phyloP scores from a whole-genome alignment of 768 basidiomycete species.

The Mycena galericulata region DNA sequence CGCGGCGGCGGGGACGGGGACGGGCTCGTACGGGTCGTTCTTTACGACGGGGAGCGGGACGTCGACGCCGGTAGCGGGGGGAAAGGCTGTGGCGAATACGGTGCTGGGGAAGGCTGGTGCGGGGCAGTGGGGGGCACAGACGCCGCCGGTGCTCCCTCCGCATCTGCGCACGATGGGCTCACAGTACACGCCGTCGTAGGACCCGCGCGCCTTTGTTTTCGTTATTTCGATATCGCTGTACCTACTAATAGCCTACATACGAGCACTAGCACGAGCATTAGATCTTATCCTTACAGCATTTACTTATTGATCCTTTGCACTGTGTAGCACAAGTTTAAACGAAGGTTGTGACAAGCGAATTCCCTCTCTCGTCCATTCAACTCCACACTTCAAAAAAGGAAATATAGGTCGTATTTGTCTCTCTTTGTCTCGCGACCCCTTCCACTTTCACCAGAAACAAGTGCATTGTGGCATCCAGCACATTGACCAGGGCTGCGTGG shows the following conservation, averaged over 20 bases:
- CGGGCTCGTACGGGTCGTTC: conserved; percentile 52
- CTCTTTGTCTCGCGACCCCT: no score
- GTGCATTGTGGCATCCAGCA: no score
- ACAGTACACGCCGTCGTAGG: background rate
- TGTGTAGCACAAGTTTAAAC: no score
- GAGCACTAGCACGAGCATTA: conserved; percentile 6
- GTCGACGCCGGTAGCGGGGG: conserved; percentile 42
- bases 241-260: conserved; percentile 24
- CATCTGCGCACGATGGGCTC: conserved; percentile 39
- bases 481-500: no score
- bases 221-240: background rate
- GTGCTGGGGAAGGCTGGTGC: conserved; percentile 44
- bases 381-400: no score
- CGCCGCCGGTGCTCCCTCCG: conserved; percentile 42
- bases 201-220: background rate
- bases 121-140: conserved; percentile 14
- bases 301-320: background rate
- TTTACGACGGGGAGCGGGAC: conserved; percentile 44
- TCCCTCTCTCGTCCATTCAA: no score
- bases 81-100: conserved; percentile 66
- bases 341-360: no score
- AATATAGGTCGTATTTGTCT: no score
- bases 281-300: conserved; percentile 21
- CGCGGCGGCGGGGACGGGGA: background rate
- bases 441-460: no score